A percentile compares a stretch with the other conserved stretches of the same genome.
These are phyloP conservation scores for Mimosa pudica DNA, from an alignment of 306 rosid species.

Conservation along the genomic window DNA sequence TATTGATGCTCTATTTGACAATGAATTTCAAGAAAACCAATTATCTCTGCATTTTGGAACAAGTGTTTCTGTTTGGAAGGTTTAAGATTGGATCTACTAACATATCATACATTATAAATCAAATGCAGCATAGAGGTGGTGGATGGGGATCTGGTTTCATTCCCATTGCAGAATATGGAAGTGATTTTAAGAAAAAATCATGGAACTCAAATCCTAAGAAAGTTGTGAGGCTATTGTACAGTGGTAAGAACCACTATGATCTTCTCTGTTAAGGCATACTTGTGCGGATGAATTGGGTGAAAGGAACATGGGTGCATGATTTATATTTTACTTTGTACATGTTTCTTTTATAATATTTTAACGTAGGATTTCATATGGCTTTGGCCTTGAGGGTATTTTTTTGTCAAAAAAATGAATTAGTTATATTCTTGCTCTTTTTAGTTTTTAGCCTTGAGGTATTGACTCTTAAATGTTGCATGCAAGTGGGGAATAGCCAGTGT, in stretches of 20 bases:
- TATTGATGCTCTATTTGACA: too few relatives aligned
- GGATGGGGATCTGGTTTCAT: conserved; percentile 79
- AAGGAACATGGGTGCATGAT: neutral
- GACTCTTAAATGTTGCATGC: neutral
- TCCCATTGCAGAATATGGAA: conserved; percentile 90
- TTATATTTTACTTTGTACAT: conserved; percentile 28
- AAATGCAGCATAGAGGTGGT: conserved; percentile 71
- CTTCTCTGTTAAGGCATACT: conserved; percentile 64
- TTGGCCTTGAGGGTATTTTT: neutral
- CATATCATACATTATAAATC: conserved; percentile 28
- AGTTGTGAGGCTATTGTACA: conserved; percentile 75
- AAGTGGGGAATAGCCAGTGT: neutral
- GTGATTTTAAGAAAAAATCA: conserved; percentile 63
- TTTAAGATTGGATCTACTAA: conserved; percentile 23
- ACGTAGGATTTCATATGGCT: conserved; percentile 4
- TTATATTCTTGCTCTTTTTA: neutral
- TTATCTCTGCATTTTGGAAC: neutral
- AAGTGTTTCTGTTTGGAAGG: neutral
- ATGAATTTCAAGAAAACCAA: too few relatives aligned
- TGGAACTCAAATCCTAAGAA: conserved; percentile 52
- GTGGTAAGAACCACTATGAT: conserved; percentile 93
- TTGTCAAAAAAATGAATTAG: neutral
- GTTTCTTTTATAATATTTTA: neutral
- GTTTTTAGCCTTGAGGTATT: neutral
- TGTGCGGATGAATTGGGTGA: neutral